These are phyloP conservation scores for Actinomortierella ambigua DNA, from an alignment of 371 early-diverging fungal species.

Conservation along the genomic window DNA sequence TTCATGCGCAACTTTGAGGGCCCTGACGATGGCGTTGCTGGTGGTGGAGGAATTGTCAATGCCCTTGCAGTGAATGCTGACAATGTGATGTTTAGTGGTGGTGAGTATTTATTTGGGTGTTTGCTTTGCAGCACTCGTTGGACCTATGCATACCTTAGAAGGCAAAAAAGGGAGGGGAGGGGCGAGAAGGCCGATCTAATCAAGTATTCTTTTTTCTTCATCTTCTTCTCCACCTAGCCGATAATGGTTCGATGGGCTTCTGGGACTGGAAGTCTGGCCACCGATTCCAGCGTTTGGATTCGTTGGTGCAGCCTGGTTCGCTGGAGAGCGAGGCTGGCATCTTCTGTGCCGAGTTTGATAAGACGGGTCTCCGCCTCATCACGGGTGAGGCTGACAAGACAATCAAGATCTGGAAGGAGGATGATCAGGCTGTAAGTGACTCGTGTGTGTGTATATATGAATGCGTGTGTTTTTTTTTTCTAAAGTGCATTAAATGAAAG, in stretches of 20 bases:
- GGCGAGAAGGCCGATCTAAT: no score
- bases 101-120: conserved; percentile 47
- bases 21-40: conserved; percentile 55
- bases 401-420: conserved; percentile 96
- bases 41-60: conserved; percentile 80
- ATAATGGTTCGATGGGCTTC: conserved; percentile 94
- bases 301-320: conserved; percentile 94
- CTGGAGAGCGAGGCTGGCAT: conserved; percentile 95
- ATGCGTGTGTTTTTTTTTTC: not conserved
- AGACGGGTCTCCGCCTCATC: conserved; percentile 90
- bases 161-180: no score
- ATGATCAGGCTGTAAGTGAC: conserved; percentile 63
- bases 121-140: no score
- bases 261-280: conserved; percentile 97
- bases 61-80: conserved; percentile 88
- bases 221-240: conserved; percentile 53
- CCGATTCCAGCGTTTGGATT: conserved; percentile 88
- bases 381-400: conserved; percentile 99
- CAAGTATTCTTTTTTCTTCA: not conserved
- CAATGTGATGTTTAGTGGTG: conserved; percentile 93
- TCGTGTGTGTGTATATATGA: not conserved
- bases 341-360: conserved; percentile 94
- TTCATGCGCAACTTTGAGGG: conserved; percentile 94
- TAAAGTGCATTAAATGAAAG: no score
- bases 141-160: no score